Evolutionary conservation across 768 basidiomycete genomes (phyloP).

Genomic region (Pleurotus giganteus): DNA sequence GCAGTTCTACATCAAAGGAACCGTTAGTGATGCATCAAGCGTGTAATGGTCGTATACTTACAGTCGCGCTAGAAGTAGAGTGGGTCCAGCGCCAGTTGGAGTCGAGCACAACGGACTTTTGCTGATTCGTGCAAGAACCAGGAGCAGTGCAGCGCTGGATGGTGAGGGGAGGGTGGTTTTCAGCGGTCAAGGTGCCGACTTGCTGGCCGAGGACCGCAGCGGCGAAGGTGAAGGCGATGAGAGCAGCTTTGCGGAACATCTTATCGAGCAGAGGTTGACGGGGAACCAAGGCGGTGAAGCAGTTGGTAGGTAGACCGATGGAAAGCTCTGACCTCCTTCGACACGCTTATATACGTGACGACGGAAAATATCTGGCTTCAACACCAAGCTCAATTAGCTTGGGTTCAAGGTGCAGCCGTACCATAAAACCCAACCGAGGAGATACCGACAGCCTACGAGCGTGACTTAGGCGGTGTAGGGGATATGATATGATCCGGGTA

Average conservation of each 20-base stretch:
- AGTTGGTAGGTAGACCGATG: slow-evolving; percentile 16
- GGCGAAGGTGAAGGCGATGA: slow-evolving; percentile 16
- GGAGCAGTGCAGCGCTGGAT: slow-evolving; percentile 28
- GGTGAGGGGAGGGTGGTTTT: slow-evolving; percentile 33
- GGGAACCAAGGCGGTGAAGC: slow-evolving; percentile 39
- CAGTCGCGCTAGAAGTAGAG: slow-evolving; percentile 21
- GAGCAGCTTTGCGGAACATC: slow-evolving; percentile 20
- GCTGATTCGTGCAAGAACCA: slow-evolving; percentile 25
- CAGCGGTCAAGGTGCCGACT: slow-evolving; percentile 33
- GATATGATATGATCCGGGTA: too few relatives aligned
- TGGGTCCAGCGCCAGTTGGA: slow-evolving; percentile 39
- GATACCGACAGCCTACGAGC: background rate
- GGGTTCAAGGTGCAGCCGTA: background rate
- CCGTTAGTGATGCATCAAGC: background rate
- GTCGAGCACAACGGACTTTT: slow-evolving; percentile 30
- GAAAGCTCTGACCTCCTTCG: background rate
- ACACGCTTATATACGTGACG: background rate
- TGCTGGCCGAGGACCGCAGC: slow-evolving; percentile 33
- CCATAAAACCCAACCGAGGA: background rate
- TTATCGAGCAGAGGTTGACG: slow-evolving; percentile 9
- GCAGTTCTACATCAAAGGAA: slow-evolving; percentile 15
- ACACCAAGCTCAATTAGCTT: background rate
- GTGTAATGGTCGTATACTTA: background rate
- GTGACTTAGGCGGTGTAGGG: background rate
- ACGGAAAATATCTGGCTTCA: background rate